These are phyloP conservation scores for Lachancea meyersii DNA, from an alignment of 805 yeast species.

Conservation along the genomic window DNA sequence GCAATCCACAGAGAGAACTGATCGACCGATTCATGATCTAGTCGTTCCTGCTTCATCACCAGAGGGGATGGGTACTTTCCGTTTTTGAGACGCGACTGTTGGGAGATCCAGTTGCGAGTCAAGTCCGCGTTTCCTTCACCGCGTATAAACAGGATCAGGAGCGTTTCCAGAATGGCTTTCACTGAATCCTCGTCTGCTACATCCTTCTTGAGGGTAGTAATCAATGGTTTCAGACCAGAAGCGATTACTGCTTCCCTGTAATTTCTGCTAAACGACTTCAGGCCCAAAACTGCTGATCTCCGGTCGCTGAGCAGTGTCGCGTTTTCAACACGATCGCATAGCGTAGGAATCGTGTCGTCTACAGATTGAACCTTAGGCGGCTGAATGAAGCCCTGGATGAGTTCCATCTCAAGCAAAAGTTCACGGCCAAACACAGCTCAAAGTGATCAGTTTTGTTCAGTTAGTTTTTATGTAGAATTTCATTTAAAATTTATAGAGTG, in stretches of 20 bases:
- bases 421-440: neutral
- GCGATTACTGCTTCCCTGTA: slow-evolving; percentile 88
- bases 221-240: slow-evolving; percentile 69
- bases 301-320: slow-evolving; percentile 79
- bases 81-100: slow-evolving; percentile 64
- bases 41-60: slow-evolving; percentile 42
- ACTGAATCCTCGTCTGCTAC: slow-evolving; percentile 62
- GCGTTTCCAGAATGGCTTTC: slow-evolving; percentile 78
- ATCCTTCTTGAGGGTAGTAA: slow-evolving; percentile 61
- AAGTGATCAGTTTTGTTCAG: too few relatives aligned
- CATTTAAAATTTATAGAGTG: too few relatives aligned
- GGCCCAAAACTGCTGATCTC: slow-evolving; percentile 82
- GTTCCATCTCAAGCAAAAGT: slow-evolving; percentile 29
- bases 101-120: slow-evolving; percentile 66
- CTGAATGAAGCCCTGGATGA: slow-evolving; percentile 37
- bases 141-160: slow-evolving; percentile 72
- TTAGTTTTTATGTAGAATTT: too few relatives aligned
- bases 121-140: slow-evolving; percentile 56
- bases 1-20: slow-evolving; percentile 93
- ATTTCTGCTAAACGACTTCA: slow-evolving; percentile 83
- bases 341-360: slow-evolving; percentile 79
- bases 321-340: slow-evolving; percentile 81
- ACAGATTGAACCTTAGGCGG: slow-evolving; percentile 53
- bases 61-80: slow-evolving; percentile 77
- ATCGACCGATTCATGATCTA: slow-evolving; percentile 44